Conservation (phyloP, 192 early-diverging fungal species). For the Gamsiella multidivaricata region DNA sequence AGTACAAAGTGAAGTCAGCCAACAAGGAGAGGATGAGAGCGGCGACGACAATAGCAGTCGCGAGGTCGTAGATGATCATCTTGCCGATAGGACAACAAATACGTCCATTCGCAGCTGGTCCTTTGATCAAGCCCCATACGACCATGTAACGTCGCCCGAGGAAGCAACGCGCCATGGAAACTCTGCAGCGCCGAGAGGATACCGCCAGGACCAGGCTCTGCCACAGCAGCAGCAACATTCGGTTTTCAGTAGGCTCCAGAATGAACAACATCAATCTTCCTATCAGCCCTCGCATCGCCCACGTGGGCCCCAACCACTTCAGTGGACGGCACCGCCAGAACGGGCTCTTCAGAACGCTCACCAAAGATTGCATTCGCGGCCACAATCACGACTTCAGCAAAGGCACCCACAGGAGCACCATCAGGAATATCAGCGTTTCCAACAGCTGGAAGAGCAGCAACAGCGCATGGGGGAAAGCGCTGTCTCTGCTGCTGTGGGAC, state of each 20-base stretch:
- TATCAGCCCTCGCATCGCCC: not conserved
- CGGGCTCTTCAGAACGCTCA: not conserved
- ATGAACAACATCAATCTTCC: not conserved
- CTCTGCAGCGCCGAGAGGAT: no score
- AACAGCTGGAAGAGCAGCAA: not conserved
- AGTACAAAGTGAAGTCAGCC: not conserved
- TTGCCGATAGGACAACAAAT: no score
- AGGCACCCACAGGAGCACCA: constrained; percentile 5
- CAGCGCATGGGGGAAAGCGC: not conserved
- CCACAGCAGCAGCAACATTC: constrained; percentile 5
- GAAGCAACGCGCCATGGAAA: no score
- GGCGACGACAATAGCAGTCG: not conserved
- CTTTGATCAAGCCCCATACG: no score
- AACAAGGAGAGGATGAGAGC: not conserved
- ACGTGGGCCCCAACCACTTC: not conserved
- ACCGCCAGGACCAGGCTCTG: not conserved
- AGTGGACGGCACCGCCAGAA: not conserved
- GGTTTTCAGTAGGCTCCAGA: no score
- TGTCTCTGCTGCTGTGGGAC: not conserved
- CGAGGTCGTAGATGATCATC: no score
- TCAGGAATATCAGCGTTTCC: not conserved
- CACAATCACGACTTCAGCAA: not conserved
- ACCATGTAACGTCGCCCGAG: no score
- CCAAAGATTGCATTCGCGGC: not conserved
- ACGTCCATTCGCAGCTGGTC: no score